Evolutionary conservation across 495 filamentous ascomycete genomes (phyloP), one percentile per base, ranked within the genome.

Genomic region (Neurospora tetraspora): DNA sequence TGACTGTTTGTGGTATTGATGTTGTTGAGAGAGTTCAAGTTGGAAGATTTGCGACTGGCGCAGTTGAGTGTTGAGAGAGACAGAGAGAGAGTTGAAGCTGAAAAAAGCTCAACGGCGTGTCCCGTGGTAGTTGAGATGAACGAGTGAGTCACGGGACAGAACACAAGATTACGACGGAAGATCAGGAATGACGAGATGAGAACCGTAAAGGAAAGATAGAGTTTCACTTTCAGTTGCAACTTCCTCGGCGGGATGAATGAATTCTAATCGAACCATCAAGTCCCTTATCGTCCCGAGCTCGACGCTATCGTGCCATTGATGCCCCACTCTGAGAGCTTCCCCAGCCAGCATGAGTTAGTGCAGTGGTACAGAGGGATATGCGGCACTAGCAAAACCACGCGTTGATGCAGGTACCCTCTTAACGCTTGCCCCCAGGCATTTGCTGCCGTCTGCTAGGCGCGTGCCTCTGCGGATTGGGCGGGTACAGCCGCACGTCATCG

Each of bases 401-500:
- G 3, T 1, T 3, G 5, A 59, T 27, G 11, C 20, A 59, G 47
- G 53, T 65, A 65, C 27, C 27, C 27, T 65, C 53, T 18, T 34
- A 65, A 31, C 14, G 5, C 14, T 31, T 65, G 14, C 3, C 1
- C 53, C 14, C 27, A 14, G 7, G 0, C 11, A 0, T 65, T 65
- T 16, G 53, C 53, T 65, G 27, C 53, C 27, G 3, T 65, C 53
- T 65, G 53, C 14, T 65, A 65, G 14, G 12, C 23, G 1, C 23
- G 2, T 31, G 53, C 12, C 53, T 65, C 1, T 65, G 53, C 27
- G 27, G 14, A 73, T 73, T 71, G 16, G 37, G 47, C 42, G 18
- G 42, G 34, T 20, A 39, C 37, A 45, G 68, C 39, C 39, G 72
- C 39, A 45, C 72, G 72, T 73, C 72, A 73, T 73, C 27, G 39